Conservation (phyloP, 2,329 filamentous ascomycete genomes). For the Myrmaecium sp. region DNA sequence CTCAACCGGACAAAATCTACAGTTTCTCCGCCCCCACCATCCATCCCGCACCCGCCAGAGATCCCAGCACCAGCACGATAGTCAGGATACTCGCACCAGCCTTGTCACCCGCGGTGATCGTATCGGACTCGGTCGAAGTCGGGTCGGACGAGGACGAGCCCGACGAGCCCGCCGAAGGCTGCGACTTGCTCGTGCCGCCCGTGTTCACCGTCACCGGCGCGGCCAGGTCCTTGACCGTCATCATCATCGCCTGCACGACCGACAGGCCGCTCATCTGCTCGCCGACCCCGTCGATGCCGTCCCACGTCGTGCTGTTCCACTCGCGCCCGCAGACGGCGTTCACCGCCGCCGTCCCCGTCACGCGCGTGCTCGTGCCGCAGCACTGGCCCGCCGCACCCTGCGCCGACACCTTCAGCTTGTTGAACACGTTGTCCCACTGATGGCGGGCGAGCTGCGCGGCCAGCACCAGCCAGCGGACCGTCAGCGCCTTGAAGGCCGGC, state of each 20-base stretch:
- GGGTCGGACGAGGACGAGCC: conserved; percentile 2
- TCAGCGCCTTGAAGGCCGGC: conserved; percentile 53
- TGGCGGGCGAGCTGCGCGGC: conserved; percentile 46
- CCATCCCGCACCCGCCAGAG: conserved; percentile 8
- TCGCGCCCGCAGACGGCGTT: conserved; percentile 45
- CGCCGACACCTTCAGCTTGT: conserved; percentile 41
- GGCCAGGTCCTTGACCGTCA: conserved; percentile 7
- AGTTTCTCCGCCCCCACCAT: conserved; percentile 8
- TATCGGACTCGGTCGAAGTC: conserved; percentile 7
- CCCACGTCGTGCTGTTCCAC: conserved; percentile 38
- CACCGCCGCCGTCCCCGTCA: conserved; percentile 35
- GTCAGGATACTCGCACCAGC: conserved; percentile 22
- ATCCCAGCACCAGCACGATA: conserved; percentile 2
- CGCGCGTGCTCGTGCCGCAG: conserved; percentile 36
- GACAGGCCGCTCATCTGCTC: conserved; percentile 36
- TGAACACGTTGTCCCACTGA: conserved; percentile 36
- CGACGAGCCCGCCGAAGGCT: conserved; percentile 21
- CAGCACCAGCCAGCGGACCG: conserved; percentile 47
- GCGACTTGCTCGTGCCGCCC: conserved; percentile 32
- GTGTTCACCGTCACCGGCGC: conserved; percentile 30
- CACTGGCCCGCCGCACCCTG: conserved; percentile 45
- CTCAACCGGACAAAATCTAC: too few species aligned
- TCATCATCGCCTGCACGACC: conserved; percentile 31
- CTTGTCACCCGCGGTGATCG: conserved; percentile 21
- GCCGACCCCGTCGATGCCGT: conserved; percentile 32